Percentiles rank a stretch among this genome's conserved stretches.
Evolutionary conservation across 2,329 filamentous ascomycete genomes (phyloP).

Genomic region (Alternaria consortialis): DNA sequence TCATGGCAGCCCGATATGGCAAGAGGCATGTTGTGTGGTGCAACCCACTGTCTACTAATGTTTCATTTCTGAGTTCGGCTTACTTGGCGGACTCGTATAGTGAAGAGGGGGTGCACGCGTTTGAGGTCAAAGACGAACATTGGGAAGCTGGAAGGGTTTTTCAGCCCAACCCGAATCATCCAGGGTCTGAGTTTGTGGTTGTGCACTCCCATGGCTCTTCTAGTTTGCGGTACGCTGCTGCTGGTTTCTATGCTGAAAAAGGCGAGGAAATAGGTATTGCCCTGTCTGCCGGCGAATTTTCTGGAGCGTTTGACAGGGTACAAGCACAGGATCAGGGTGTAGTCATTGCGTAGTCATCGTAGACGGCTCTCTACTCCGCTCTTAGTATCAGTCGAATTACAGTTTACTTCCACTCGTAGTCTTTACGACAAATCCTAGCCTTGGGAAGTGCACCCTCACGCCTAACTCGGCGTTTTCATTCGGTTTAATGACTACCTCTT

Average conservation of each 20-base stretch:
- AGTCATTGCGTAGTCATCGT: not conserved
- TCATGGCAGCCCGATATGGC: not conserved
- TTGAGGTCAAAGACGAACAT: not conserved
- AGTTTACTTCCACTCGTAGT: slow-evolving; percentile 19
- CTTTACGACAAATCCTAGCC: slow-evolving; percentile 51
- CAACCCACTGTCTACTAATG: not conserved
- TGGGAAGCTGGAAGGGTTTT: not conserved
- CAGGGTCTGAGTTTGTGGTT: not conserved
- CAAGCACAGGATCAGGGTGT: not conserved
- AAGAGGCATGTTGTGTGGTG: not conserved
- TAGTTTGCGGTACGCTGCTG: not conserved
- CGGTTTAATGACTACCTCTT: slow-evolving; percentile 53
- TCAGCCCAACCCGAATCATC: not conserved
- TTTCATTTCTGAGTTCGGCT: not conserved
- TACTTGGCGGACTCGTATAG: not conserved
- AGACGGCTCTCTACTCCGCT: not conserved
- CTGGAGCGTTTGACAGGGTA: not conserved
- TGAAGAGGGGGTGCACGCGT: not conserved
- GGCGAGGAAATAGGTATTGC: not conserved
- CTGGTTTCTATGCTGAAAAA: not conserved
- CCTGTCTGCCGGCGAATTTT: not conserved
- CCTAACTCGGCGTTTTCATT: slow-evolving; percentile 41
- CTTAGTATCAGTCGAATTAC: not conserved
- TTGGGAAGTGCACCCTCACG: slow-evolving; percentile 53
- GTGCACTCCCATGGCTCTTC: not conserved